Conservation (phyloP, 2,329 filamentous ascomycete species). For the Botrytis deweyae region DNA sequence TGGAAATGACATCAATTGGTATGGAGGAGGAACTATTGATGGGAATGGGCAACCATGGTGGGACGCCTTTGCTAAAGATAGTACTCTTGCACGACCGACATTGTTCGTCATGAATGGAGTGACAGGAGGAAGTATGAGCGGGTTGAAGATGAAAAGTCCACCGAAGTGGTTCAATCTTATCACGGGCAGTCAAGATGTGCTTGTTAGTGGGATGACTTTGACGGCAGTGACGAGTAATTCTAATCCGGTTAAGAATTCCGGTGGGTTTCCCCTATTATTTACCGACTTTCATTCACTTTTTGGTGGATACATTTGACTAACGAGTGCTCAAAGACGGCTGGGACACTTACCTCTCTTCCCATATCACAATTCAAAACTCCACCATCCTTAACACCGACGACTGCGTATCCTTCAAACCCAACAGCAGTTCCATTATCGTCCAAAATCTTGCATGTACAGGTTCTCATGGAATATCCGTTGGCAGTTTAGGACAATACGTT, state of each 20-base stretch:
- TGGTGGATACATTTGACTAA: not conserved
- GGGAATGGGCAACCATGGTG: constrained; percentile 18
- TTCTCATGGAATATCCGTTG: constrained; percentile 54
- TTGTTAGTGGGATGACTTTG: constrained; percentile 15
- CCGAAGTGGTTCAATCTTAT: constrained; percentile 20
- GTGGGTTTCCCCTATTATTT: not conserved
- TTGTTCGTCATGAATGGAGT: constrained; percentile 19
- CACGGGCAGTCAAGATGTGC: not conserved
- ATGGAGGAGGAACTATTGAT: constrained; percentile 15
- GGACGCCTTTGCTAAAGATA: constrained; percentile 15
- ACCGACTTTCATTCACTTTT: not conserved
- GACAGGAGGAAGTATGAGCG: constrained; percentile 10
- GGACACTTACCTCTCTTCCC: constrained; percentile 19
- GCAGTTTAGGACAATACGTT: constrained; percentile 56
- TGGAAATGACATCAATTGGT: constrained; percentile 12
- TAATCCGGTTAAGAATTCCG: constrained; percentile 13
- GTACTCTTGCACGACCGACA: not conserved
- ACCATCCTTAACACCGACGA: constrained; percentile 43
- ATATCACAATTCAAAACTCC: constrained; percentile 19
- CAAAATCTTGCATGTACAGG: constrained; percentile 49
- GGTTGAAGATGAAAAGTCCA: constrained; percentile 9
- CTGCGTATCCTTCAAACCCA: constrained; percentile 53
- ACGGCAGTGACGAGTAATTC: not conserved
- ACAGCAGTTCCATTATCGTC: constrained; percentile 54
- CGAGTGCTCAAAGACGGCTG: constrained; percentile 2